Conservation (phyloP, 371 early-diverging fungal species). For the Homolaphlyctis polyrhiza region DNA sequence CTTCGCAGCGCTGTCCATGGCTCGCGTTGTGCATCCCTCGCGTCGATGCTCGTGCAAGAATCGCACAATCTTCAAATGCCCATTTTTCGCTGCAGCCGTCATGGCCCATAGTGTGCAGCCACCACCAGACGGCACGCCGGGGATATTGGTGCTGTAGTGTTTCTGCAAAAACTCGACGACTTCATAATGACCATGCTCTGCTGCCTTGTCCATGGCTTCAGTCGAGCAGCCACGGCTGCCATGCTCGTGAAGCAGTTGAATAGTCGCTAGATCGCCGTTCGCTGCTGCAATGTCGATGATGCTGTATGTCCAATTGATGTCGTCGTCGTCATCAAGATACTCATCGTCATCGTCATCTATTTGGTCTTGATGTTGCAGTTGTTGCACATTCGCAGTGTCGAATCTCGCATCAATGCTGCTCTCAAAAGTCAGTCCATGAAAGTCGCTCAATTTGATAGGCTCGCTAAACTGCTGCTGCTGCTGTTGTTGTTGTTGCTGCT, state of each 20-base stretch:
- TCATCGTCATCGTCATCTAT: no score
- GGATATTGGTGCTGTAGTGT: not conserved
- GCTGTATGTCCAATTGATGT: not conserved
- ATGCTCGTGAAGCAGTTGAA: not conserved
- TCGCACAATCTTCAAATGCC: conserved; percentile 13
- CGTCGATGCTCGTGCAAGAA: conserved; percentile 11
- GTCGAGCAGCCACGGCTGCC: not conserved
- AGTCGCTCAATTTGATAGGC: no score
- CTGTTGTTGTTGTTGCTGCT: not conserved
- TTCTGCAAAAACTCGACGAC: not conserved
- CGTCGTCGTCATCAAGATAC: no score
- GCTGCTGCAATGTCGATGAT: not conserved
- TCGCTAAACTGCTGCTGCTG: not conserved
- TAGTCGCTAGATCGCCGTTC: not conserved
- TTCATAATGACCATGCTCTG: not conserved
- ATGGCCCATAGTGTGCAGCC: conserved; percentile 11
- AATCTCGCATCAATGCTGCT: no score
- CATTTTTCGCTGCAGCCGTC: conserved; percentile 9
- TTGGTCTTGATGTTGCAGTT: no score
- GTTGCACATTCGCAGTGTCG: no score
- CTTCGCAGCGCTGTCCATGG: conserved; percentile 11
- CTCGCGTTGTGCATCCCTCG: conserved; percentile 15
- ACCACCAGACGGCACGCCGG: not conserved
- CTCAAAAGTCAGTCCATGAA: no score
- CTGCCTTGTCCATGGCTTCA: not conserved